Evolutionary conservation across 352 stramenopile genomes (phyloP), one percentile per base, ranked within the genome.

Genomic region (Globisporangium ultimum): DNA sequence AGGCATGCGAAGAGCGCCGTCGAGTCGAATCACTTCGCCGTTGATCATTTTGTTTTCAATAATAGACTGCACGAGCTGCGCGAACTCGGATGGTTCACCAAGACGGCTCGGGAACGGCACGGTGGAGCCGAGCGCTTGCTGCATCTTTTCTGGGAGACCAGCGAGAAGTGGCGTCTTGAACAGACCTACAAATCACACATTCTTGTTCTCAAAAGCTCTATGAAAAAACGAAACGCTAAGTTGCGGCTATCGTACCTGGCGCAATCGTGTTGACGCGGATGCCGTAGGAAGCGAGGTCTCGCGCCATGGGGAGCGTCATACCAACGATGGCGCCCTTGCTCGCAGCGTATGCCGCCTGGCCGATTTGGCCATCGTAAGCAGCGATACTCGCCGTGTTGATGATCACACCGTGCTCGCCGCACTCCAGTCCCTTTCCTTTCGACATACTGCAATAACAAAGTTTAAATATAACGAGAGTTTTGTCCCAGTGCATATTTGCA

Each of bases 31-130:
- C 2, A 94, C 90, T 74, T 99, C 96, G 53, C 97, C 97, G 68
- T 99, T 99, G 46, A 99, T 76, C 91, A 99, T 98, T 59, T 89
- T 91, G 83, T 99, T 99, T 58, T 97, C 84, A 56, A 99, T 89
- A 67, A 99, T 99, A 21, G 80, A 67, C 55, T 96, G 88, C 51
- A 97, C 96, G 36, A 99, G 77, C 58, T 97, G 82, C 12, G 94
- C 97, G 74, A 96, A 99, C 70, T 99, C 96, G 55, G 96, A 81
- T 14, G 97, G 96, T 40, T 96, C 80, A 17, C 97, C 97, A 13
- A 99, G 76, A 43, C 97, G 82, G 55, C 84, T 92, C 17, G 97
- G 97, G 71, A 98, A 98, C n/a, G 97, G 97, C 64, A 99, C 96
- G 11, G 80, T 96, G 38, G 84, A 69, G 20, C 91, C 95, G 7